Base-by-base conservation (phyloP, 1,284 basidiomycete species). In the Pseudozyma sp. region DNA sequence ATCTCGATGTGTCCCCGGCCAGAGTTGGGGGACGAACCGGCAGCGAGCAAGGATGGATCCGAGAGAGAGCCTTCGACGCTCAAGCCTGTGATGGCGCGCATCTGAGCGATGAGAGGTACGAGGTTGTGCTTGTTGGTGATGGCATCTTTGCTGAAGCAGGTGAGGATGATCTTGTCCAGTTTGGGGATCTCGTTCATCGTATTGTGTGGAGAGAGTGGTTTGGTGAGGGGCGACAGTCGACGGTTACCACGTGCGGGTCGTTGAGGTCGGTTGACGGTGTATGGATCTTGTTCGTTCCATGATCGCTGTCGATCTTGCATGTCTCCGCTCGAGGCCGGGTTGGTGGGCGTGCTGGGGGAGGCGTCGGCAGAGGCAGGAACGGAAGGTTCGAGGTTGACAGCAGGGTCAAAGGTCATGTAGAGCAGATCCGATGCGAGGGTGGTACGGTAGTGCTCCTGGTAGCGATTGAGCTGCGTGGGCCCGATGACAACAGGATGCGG, bases 81-180 rank as follows among this genome's bases (percentile, higher is more conserved):
- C 85, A 95, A 91, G 34, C 95, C 96, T 0, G 93, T 92, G 68
- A 99, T 89, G 10, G 92, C 91, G 63, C 94, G 90, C 77, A 98
- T 87, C 29, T 93, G 92, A 87, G 94, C 94, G 75, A 98, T 89
- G 9, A 92, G 89, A 11, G 90, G 90, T 34, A 98, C 87, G n/a
- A 99, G 88, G 53, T 90, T 89, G 54, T 89, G 88, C 81, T 92
- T 91, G 85, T 89, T 93, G 50, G 86, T 85, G 53, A 94, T 87
- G 4, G 92, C 90, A 33, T 83, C 83, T 37, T 74, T 70, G 58
- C 54, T 66, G 61, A 82, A 82, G 19, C 77, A 60, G 4, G 80
- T 78, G 30, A 84, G 43, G 75, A 92, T 89, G 75, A 99, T 92
- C 67, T 89, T 89, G 80, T 97, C 93, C 47, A 99, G 88, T 37